These are phyloP conservation scores for Globisporangium solare DNA, from an alignment of 352 stramenopile genomes.

Conservation along the genomic window DNA sequence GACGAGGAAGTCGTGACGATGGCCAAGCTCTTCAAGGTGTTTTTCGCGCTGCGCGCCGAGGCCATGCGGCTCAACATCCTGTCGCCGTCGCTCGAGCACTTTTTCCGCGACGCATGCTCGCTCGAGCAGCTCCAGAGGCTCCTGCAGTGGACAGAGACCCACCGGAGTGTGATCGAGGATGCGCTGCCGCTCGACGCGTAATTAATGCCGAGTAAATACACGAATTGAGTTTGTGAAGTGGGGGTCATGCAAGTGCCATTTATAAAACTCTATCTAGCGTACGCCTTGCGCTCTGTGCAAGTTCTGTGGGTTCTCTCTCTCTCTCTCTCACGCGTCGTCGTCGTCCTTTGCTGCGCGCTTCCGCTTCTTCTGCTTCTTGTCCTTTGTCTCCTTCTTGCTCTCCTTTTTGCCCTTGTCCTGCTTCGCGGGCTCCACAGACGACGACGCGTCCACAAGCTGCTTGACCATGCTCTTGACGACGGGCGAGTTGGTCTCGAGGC, in stretches of 20 bases:
- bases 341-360: conserved; percentile 28
- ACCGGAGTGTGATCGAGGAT: conserved; percentile 52
- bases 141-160: conserved; percentile 71
- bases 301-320: too few relatives aligned
- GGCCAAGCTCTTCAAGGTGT: conserved; percentile 77
- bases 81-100: conserved; percentile 59
- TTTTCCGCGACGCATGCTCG: conserved; percentile 62
- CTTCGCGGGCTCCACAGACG: conserved; percentile 8
- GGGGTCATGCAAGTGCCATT: background rate
- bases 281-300: too few relatives aligned
- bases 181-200: conserved; percentile 20
- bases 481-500: conserved; percentile 51
- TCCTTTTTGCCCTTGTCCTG: conserved; percentile 1
- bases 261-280: conserved; percentile 13
- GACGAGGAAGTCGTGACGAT: conserved; percentile 54
- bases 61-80: conserved; percentile 63
- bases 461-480: conserved; percentile 73
- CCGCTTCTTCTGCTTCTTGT: conserved; percentile 40
- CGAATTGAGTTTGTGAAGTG: conserved; percentile 7
- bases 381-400: conserved; percentile 2
- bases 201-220: background rate
- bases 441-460: conserved; percentile 43
- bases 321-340: conserved; percentile 25
- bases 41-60: conserved; percentile 63
- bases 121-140: conserved; percentile 71